These are phyloP conservation scores for Colletotrichum lini DNA, from an alignment of 2,329 filamentous ascomycete genomes.

Conservation along the genomic window DNA sequence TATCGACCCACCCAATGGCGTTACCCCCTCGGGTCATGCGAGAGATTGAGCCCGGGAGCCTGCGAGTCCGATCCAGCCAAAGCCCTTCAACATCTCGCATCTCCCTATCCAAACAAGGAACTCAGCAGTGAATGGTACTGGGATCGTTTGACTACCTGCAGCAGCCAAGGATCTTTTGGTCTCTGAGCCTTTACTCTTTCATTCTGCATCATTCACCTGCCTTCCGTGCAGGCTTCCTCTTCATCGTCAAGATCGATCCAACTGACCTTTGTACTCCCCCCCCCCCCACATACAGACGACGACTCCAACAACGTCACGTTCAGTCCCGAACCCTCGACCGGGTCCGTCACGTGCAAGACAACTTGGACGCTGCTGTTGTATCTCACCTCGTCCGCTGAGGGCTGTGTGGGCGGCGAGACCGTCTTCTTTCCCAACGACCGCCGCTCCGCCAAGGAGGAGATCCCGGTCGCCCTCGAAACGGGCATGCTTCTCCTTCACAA, in stretches of 20 bases:
- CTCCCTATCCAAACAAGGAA: constrained; percentile 13
- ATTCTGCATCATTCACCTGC: constrained; percentile 28
- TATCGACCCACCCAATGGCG: constrained; percentile 27
- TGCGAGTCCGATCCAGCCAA: constrained; percentile 29
- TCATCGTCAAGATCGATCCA: constrained; percentile 26
- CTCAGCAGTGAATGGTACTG: constrained; percentile 7
- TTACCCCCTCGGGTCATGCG: constrained; percentile 24
- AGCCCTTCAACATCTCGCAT: constrained; percentile 28
- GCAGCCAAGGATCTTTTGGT: constrained; percentile 5
- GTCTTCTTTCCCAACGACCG: constrained; percentile 87
- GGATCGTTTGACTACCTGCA: not conserved
- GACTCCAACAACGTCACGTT: constrained; percentile 79
- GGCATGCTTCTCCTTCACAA: constrained; percentile 90
- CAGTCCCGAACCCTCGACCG: constrained; percentile 53
- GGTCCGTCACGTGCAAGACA: constrained; percentile 69
- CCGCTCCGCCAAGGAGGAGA: constrained; percentile 70
- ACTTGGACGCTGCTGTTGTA: constrained; percentile 95
- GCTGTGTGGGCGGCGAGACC: constrained; percentile 88
- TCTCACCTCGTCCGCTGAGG: constrained; percentile 73
- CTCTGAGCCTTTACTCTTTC: constrained; percentile 17
- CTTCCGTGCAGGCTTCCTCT: constrained; percentile 37
- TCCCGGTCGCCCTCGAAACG: constrained; percentile 82
- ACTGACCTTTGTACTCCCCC: constrained; percentile 25
- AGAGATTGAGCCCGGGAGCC: constrained; percentile 21
- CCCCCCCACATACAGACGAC: constrained; percentile 73